phyloP scores from a whole-genome alignment of 345 rosid species.

The Populus alba region DNA sequence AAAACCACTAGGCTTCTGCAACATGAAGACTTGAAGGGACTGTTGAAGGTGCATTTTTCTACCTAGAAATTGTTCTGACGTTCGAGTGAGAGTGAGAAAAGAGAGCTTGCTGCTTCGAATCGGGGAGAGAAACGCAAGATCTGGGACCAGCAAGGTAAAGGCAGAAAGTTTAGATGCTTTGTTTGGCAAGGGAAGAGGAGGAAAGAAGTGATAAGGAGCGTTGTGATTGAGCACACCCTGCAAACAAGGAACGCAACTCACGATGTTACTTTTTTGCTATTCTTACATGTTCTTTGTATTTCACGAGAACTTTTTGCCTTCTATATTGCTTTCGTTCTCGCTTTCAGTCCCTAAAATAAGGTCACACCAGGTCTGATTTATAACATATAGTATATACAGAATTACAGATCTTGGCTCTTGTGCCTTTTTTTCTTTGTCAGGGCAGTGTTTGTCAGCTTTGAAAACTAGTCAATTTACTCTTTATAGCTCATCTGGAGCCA shows the following conservation, averaged over 20 bases:
- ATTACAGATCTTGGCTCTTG: slow-evolving; percentile 33
- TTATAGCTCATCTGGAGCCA: slow-evolving; percentile 18
- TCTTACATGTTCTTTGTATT: slow-evolving; percentile 8
- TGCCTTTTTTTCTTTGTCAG: slow-evolving; percentile 26
- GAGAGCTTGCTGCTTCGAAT: not conserved
- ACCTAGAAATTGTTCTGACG: not conserved
- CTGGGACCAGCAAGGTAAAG: slow-evolving; percentile 8
- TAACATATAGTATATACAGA: not conserved
- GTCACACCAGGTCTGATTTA: slow-evolving; percentile 7
- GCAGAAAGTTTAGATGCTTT: slow-evolving; percentile 30
- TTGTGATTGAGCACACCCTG: slow-evolving; percentile 44
- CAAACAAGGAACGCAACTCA: slow-evolving; percentile 54
- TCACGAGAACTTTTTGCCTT: slow-evolving; percentile 26
- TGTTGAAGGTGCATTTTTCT: slow-evolving; percentile 18
- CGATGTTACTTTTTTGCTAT: slow-evolving; percentile 30
- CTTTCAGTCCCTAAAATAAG: slow-evolving; percentile 46
- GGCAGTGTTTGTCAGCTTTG: slow-evolving; percentile 31
- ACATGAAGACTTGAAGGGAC: slow-evolving; percentile 7
- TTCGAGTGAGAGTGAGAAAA: not conserved
- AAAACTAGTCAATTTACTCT: slow-evolving; percentile 31
- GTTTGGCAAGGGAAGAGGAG: slow-evolving; percentile 27
- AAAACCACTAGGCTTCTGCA: slow-evolving; percentile 26
- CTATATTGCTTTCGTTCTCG: slow-evolving; percentile 11
- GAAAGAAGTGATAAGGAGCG: not conserved
- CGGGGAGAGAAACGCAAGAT: not conserved